Base-by-base conservation (phyloP, 495 filamentous ascomycete species). In the Lepraria neglecta region DNA sequence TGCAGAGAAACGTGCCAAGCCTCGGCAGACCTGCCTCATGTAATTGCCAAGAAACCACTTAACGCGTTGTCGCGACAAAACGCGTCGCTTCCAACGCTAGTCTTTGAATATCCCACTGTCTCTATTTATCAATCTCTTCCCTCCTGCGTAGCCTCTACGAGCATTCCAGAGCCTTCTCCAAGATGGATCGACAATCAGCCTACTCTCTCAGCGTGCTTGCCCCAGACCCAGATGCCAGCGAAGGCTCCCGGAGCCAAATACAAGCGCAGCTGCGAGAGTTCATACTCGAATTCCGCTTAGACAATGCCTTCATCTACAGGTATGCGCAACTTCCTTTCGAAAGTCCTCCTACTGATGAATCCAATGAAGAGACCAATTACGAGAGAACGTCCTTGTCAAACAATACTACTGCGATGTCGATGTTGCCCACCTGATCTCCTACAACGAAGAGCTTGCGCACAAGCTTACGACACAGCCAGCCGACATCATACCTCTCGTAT, bases 361-460 rank as follows among this genome's bases (percentile, higher is more conserved):
- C 0, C 2, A 4, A 15, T 50, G 33, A 66, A 95, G 95, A 77
- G 95, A 99, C 69, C 94, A 96, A 77, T 81, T 99, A 60, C 85
- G 91, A 63, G 92, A 97, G 69, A 97, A 99, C 76, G 92, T 91
- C 35, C 81, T 99, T 0, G 83, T 96, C 14, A 95, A 95, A 71
- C 89, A 92, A 68, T 97, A 92, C 74, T 95, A 87, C 75, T 97
- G 94, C 76, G 94, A 99, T 73, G 86, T 99, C 65, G 92, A 99
- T 73, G 90, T 99, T 65, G 89, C 89, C 42, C 95, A 99, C 72
- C 77, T 99, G 44, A 96, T 96, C 72, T 94, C 88, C 56, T 97
- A 91, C 76, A 95, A 97, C 67, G 95, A 97, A 73, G 91, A 97
- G 70, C 81, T 99, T 59, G 95, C 92, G 42, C 89, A 96, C 74